A percentile compares a stretch with the other conserved stretches of the same genome.
Evolutionary conservation across 345 rosid genomes (phyloP).

Genomic region (Dovyalis caffra): DNA sequence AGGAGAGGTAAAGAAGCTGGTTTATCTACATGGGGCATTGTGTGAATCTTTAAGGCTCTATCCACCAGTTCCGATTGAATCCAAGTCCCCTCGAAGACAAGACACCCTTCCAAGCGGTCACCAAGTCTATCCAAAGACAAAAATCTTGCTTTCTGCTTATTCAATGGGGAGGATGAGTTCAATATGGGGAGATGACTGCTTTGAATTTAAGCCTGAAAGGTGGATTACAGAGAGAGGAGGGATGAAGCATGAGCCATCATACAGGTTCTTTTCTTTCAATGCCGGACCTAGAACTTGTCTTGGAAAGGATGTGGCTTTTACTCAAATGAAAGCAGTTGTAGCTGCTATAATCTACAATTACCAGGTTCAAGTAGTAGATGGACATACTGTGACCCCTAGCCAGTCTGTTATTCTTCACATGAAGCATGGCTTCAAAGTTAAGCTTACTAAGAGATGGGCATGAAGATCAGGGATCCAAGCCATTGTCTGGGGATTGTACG

Average conservation of each 20-base stretch:
- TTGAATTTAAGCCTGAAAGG: slow-evolving; percentile 44
- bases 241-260: slow-evolving; percentile 2
- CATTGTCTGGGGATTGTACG: too few species aligned
- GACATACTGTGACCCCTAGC: not conserved
- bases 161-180: slow-evolving; percentile 40
- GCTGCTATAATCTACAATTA: slow-evolving; percentile 8
- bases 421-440: slow-evolving; percentile 8
- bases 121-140: slow-evolving; percentile 22
- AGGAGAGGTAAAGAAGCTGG: slow-evolving; percentile 33
- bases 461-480: too few species aligned
- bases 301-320: slow-evolving; percentile 7
- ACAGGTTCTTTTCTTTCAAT: slow-evolving; percentile 4
- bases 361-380: not conserved
- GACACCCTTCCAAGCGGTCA: slow-evolving; percentile 55
- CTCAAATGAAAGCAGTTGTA: slow-evolving; percentile 2
- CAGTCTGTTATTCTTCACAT: slow-evolving; percentile 2
- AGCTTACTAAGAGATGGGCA: not conserved
- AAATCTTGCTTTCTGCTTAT: slow-evolving; percentile 28
- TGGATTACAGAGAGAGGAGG: slow-evolving; percentile 35
- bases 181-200: slow-evolving; percentile 43
- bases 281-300: slow-evolving; percentile 12
- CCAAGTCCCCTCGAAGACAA: slow-evolving; percentile 25
- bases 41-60: slow-evolving; percentile 45
- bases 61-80: slow-evolving; percentile 44
- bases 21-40: slow-evolving; percentile 42